Conservation (phyloP, 352 stramenopile species). For the Phytopythium mirpurense region DNA sequence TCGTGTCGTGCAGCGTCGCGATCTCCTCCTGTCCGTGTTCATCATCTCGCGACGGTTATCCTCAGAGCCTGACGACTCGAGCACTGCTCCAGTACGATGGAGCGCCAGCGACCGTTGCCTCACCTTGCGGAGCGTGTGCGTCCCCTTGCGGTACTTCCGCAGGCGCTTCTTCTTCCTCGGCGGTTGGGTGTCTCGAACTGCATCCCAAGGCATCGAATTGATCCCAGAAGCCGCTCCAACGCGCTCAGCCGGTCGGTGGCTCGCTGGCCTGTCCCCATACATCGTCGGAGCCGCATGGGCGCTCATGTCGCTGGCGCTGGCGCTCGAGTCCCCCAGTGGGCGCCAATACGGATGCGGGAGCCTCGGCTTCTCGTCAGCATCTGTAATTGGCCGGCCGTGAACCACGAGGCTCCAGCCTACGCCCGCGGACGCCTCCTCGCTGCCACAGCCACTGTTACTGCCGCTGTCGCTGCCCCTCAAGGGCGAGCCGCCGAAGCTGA, state of each 20-base stretch:
- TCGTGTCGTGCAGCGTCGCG: constrained; percentile 22
- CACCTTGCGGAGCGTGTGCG: constrained; percentile 24
- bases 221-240: background rate
- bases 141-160: constrained; percentile 27
- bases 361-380: background rate
- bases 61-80: background rate
- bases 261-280: background rate
- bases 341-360: constrained; percentile 1
- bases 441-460: too few species aligned
- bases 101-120: background rate
- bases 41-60: too few species aligned
- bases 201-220: background rate
- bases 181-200: background rate
- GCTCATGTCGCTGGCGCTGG: background rate
- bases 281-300: background rate
- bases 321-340: background rate
- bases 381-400: background rate
- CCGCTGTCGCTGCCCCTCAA: constrained; percentile 1
- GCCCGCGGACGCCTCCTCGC: background rate
- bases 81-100: background rate
- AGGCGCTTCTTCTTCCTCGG: constrained; percentile 18
- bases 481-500: background rate
- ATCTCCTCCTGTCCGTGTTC: constrained; percentile 19
- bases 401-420: background rate
- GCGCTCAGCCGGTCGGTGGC: background rate